Evolutionary conservation across 2,329 filamentous ascomycete species (phyloP).

Genomic region (Diplocarpon mali): DNA sequence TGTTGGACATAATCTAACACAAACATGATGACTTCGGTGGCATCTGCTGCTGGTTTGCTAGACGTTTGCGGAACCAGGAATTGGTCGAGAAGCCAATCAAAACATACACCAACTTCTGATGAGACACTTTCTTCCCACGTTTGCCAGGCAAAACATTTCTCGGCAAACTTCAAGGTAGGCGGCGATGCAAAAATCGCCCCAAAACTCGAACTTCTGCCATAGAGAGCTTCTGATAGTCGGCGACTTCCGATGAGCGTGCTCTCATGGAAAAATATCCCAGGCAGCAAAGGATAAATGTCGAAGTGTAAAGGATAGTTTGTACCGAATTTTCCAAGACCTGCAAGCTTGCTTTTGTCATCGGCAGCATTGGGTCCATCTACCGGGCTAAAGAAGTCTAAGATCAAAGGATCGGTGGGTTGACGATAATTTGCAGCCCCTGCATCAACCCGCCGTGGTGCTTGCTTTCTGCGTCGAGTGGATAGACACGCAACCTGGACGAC

Average conservation of each 20-base stretch:
- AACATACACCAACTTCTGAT: slow-evolving; percentile 49
- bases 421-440: slow-evolving; percentile 25
- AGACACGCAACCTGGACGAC: background rate
- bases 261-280: slow-evolving; percentile 47
- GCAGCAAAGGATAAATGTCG: slow-evolving; percentile 46
- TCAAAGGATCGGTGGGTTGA: slow-evolving; percentile 24
- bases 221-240: slow-evolving; percentile 30
- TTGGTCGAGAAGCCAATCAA: slow-evolving; percentile 46
- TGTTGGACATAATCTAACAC: slow-evolving; percentile 25
- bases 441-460: slow-evolving; percentile 23
- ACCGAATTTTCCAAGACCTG: slow-evolving; percentile 48
- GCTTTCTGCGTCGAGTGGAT: slow-evolving; percentile 16
- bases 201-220: slow-evolving; percentile 23
- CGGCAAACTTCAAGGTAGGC: slow-evolving; percentile 29
- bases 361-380: slow-evolving; percentile 14
- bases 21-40: slow-evolving; percentile 12
- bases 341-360: slow-evolving; percentile 31
- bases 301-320: slow-evolving; percentile 52
- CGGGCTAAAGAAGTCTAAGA: slow-evolving; percentile 19
- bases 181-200: background rate
- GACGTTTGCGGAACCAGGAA: slow-evolving; percentile 6
- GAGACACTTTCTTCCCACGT: slow-evolving; percentile 46
- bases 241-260: slow-evolving; percentile 48
- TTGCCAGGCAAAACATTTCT: slow-evolving; percentile 42
- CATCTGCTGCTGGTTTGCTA: slow-evolving; percentile 3